Percentiles rank a stretch among this genome's conserved stretches.
Evolutionary conservation across 2,329 filamentous ascomycete species (phyloP).

Genomic region (Aspergillus versicolor): DNA sequence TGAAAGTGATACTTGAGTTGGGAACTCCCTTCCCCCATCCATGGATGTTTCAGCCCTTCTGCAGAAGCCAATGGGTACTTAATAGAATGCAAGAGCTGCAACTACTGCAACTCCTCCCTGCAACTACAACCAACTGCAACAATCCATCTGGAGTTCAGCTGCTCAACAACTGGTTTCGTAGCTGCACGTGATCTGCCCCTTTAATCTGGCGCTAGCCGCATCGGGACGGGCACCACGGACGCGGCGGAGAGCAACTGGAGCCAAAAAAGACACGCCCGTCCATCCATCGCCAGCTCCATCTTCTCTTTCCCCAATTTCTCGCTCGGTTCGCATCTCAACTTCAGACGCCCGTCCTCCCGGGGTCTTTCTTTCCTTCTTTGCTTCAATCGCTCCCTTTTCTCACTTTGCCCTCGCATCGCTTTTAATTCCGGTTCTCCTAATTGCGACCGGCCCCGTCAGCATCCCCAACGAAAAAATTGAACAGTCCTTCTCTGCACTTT

Average conservation of each 20-base stretch:
- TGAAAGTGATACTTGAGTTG: too few relatives aligned
- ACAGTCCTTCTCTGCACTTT: background rate
- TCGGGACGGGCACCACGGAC: slow-evolving; percentile 25
- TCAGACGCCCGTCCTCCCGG: slow-evolving; percentile 11
- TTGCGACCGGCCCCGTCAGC: slow-evolving; percentile 6
- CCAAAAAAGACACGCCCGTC: slow-evolving; percentile 16
- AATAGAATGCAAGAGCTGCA: too few relatives aligned
- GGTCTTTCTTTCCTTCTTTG: slow-evolving; percentile 30
- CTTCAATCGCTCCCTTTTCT: slow-evolving; percentile 54
- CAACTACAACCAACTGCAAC: too few relatives aligned
- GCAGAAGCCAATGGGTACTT: too few relatives aligned
- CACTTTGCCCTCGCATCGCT: slow-evolving; percentile 10
- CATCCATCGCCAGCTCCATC: background rate
- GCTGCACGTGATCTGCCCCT: slow-evolving; percentile 19
- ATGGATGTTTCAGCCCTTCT: too few relatives aligned
- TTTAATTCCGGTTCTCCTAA: slow-evolving; percentile 17
- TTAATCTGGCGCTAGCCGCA: slow-evolving; percentile 25
- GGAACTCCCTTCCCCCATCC: too few relatives aligned
- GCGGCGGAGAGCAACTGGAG: slow-evolving; percentile 18
- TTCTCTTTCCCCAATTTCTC: slow-evolving; percentile 7
- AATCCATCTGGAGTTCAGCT: too few relatives aligned
- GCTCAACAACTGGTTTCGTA: too few relatives aligned
- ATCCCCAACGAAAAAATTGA: slow-evolving; percentile 11
- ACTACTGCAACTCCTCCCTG: too few relatives aligned
- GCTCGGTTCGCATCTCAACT: slow-evolving; percentile 8